A percentile compares a stretch with the other conserved stretches of the same genome.
Conservation (phyloP, 192 early-diverging fungal species). For the Coemansia pectinata region DNA sequence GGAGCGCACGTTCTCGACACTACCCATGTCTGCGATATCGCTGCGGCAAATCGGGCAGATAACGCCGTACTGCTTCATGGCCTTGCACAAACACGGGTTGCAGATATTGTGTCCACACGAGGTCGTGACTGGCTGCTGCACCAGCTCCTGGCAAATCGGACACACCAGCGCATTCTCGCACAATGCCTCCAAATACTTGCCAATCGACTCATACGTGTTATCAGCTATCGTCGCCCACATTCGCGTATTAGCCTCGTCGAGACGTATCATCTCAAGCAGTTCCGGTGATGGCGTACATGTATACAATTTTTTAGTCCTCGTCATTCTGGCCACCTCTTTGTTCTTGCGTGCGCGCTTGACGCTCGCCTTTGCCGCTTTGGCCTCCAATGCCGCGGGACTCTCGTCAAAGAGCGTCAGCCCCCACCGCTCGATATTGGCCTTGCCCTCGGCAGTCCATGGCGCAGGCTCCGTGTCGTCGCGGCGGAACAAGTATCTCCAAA, state of each 20-base stretch:
- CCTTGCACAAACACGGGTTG: conserved; percentile 30
- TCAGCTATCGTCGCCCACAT: conserved; percentile 33
- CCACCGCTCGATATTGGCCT: conserved; percentile 35
- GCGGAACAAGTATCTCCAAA: conserved; percentile 67
- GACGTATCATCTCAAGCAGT: conserved; percentile 33
- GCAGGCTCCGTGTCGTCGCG: conserved; percentile 65
- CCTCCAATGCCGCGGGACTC: not conserved
- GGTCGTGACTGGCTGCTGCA: conserved; percentile 40
- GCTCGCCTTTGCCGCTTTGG: not conserved
- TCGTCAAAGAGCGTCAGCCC: conserved; percentile 51
- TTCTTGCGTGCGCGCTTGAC: not conserved
- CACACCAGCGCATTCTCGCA: conserved; percentile 34
- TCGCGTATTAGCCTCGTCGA: conserved; percentile 39
- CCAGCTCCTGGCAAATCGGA: conserved; percentile 50
- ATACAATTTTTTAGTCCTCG: conserved; percentile 1
- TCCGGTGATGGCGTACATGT: conserved; percentile 15
- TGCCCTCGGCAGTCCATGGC: conserved; percentile 65
- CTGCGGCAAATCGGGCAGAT: conserved; percentile 45
- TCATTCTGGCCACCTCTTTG: not conserved
- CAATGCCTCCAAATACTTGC: conserved; percentile 31
- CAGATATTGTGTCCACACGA: conserved; percentile 51
- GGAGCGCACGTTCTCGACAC: conserved; percentile 10
- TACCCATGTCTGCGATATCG: conserved; percentile 27
- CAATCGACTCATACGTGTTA: conserved; percentile 13
- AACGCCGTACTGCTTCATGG: conserved; percentile 28